phyloP scores from a whole-genome alignment of 306 rosid species.

The Pyrus communis region DNA sequence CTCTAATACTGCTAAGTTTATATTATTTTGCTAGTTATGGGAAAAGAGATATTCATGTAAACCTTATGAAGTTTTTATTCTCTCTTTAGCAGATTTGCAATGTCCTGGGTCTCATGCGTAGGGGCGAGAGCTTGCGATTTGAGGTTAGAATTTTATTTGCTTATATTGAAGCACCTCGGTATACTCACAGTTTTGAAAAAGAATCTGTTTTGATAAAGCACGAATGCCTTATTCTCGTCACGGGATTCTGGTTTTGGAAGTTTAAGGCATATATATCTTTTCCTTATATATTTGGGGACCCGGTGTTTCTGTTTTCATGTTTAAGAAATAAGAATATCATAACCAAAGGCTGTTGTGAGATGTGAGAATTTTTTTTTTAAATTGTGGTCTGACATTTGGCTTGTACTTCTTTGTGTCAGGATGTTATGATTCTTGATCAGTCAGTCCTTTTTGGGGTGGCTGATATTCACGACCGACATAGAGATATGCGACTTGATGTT shows the following conservation, averaged over 20 bases:
- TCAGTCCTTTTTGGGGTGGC: slow-evolving; percentile 79
- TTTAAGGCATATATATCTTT: background rate
- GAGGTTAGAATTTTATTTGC: slow-evolving; percentile 58
- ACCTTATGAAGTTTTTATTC: slow-evolving; percentile 23
- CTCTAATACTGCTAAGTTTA: background rate
- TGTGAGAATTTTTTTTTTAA: background rate
- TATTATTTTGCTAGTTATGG: background rate
- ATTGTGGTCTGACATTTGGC: slow-evolving; percentile 2
- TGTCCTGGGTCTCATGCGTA: slow-evolving; percentile 81
- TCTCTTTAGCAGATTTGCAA: slow-evolving; percentile 67
- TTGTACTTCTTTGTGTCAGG: slow-evolving; percentile 43
- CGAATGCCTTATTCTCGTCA: background rate
- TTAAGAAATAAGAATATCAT: background rate
- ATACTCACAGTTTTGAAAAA: background rate
- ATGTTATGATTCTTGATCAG: slow-evolving; percentile 90
- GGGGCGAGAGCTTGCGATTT: slow-evolving; percentile 77
- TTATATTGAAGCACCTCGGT: background rate
- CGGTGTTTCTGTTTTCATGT: background rate
- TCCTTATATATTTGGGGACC: background rate
- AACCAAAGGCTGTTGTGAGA: background rate
- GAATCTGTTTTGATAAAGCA: background rate
- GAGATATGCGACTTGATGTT: slow-evolving; percentile 98
- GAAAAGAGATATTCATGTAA: background rate
- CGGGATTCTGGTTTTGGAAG: background rate
- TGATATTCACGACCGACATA: slow-evolving; percentile 79